Conservation (phyloP, 306 rosid species). For the Vigna mungo region DNA sequence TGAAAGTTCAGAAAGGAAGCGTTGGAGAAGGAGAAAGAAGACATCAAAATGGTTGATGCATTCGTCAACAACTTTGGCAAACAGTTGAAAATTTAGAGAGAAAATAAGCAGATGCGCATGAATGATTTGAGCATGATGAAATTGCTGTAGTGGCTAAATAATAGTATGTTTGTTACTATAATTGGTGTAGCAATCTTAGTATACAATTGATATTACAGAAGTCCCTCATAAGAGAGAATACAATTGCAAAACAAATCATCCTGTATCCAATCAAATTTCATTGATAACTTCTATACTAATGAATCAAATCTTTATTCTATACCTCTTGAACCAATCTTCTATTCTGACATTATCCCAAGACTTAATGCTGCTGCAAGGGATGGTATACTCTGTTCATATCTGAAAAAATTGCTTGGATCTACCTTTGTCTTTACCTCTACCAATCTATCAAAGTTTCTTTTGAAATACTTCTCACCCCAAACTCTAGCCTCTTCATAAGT, state of each 20-base stretch:
- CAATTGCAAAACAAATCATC: not conserved
- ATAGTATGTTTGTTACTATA: not conserved
- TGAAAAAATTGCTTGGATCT: conserved; percentile 2
- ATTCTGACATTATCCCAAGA: not conserved
- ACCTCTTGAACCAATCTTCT: not conserved
- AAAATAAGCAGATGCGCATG: conserved; percentile 51
- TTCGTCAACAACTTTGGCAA: no score
- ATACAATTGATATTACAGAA: not conserved
- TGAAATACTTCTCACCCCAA: conserved; percentile 1
- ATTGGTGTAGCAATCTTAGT: not conserved
- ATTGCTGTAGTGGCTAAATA: not conserved
- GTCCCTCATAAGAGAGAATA: not conserved
- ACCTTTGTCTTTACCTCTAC: not conserved
- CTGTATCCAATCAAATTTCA: not conserved
- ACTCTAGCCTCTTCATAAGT: not conserved
- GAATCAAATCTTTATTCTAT: not conserved
- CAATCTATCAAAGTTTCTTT: conserved; percentile 3
- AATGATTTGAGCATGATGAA: conserved; percentile 27
- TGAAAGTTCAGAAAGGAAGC: conserved; percentile 5
- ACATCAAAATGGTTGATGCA: conserved; percentile 60
- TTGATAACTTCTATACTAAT: not conserved
- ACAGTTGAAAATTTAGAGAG: conserved; percentile 42
- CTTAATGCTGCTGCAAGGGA: not conserved
- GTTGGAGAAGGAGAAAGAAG: conserved; percentile 43
- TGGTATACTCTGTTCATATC: conserved; percentile 7